phyloP scores from a whole-genome alignment of 1,284 basidiomycete species.

The Polyporus tsugae region DNA sequence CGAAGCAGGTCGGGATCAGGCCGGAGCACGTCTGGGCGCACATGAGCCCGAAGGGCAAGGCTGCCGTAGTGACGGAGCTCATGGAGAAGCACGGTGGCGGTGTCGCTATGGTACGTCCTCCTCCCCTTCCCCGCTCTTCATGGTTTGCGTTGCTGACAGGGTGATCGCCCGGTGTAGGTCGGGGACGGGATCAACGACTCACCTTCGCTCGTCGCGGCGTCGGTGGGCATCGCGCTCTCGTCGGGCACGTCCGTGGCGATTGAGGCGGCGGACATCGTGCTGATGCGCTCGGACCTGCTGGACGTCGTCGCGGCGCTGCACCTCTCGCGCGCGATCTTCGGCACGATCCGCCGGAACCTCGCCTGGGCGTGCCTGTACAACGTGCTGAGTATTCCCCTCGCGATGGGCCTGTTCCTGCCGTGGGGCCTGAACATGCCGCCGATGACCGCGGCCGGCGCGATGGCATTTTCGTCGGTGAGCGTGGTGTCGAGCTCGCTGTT shows the following conservation, averaged over 20 bases:
- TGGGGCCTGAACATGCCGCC: slow-evolving; percentile 94
- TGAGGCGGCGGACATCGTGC: slow-evolving; percentile 97
- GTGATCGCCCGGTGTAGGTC: slow-evolving; percentile 60
- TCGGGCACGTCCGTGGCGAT: slow-evolving; percentile 97
- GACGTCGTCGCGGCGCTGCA: slow-evolving; percentile 97
- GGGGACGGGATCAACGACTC: slow-evolving; percentile 99
- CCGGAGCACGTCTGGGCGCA: slow-evolving; percentile 85
- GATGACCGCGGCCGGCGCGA: slow-evolving; percentile 97
- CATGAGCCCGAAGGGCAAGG: slow-evolving; percentile 95
- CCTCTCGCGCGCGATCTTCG: slow-evolving; percentile 90
- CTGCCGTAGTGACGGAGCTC: slow-evolving; percentile 80
- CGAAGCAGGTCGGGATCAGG: slow-evolving; percentile 85
- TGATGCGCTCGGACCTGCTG: slow-evolving; percentile 95
- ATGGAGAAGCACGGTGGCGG: slow-evolving; percentile 74
- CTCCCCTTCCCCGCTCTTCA: not conserved
- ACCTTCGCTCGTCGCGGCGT: slow-evolving; percentile 93
- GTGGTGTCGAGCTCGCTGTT: slow-evolving; percentile 93
- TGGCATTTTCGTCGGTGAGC: slow-evolving; percentile 98
- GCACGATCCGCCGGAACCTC: slow-evolving; percentile 89
- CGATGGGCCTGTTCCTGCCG: slow-evolving; percentile 96
- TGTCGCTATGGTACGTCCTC: slow-evolving; percentile 84
- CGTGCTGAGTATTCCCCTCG: slow-evolving; percentile 94
- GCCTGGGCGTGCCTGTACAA: slow-evolving; percentile 97
- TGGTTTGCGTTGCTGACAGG: slow-evolving; percentile 10
- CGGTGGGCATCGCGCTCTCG: slow-evolving; percentile 95